Evolutionary conservation across 1,284 basidiomycete species (phyloP).

Genomic region (Lignosus rhinocerotis): DNA sequence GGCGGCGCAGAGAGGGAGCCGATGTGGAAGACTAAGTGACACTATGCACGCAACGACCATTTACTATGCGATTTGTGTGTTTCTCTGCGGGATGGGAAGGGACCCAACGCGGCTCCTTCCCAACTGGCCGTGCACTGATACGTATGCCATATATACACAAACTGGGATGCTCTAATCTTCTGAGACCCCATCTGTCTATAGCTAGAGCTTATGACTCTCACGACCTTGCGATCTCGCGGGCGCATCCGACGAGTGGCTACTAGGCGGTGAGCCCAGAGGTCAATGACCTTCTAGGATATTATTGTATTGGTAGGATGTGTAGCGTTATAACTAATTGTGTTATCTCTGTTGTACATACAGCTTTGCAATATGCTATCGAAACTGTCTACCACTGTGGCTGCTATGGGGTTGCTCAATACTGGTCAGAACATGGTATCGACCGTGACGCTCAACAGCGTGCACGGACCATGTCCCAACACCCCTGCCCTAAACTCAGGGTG

Average conservation of each 20-base stretch:
- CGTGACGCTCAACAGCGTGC: neutral
- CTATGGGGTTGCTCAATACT: neutral
- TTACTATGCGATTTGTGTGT: neutral
- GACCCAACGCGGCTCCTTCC: neutral
- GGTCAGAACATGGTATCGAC: neutral
- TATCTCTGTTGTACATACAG: constrained; percentile 3
- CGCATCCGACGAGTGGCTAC: neutral
- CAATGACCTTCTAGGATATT: neutral
- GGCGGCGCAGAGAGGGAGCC: neutral
- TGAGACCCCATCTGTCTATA: neutral
- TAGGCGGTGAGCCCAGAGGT: neutral
- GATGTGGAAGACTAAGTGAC: neutral
- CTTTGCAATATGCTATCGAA: neutral
- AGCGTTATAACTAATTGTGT: constrained; percentile 1
- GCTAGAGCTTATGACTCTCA: neutral
- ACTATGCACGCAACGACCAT: neutral
- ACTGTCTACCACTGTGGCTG: neutral
- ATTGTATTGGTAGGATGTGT: constrained; percentile 10
- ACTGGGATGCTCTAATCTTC: neutral
- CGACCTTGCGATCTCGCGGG: constrained; percentile 2
- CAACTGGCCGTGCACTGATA: neutral
- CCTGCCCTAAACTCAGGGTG: constrained; percentile 31
- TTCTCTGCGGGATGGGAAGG: neutral
- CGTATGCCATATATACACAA: neutral
- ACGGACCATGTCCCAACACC: constrained; percentile 16